A percentile compares a stretch with the other conserved stretches of the same genome.
Conservation (phyloP, 306 rosid species). For the Pterocarpus santalinus region DNA sequence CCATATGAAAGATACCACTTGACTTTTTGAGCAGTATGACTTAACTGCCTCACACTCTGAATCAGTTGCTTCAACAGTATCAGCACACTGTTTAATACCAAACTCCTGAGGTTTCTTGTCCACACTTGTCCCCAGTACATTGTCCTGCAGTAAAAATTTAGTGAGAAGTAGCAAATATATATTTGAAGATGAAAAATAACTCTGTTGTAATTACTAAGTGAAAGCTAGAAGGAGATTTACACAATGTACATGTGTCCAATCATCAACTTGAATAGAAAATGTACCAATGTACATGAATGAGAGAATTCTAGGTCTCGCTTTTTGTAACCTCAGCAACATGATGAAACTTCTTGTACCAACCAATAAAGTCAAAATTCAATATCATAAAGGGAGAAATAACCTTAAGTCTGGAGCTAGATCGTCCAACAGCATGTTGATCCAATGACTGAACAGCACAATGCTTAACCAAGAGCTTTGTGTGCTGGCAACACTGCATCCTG, state of each 20-base stretch:
- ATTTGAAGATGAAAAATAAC: background rate
- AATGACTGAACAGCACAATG: slow-evolving; percentile 66
- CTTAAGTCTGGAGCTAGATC: slow-evolving; percentile 53
- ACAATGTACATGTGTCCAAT: background rate
- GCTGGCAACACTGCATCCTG: slow-evolving; percentile 65
- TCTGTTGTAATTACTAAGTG: background rate
- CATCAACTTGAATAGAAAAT: slow-evolving; percentile 20
- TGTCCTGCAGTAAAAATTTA: slow-evolving; percentile 51
- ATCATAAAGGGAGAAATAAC: slow-evolving; percentile 50
- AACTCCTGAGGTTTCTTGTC: slow-evolving; percentile 49
- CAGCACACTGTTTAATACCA: slow-evolving; percentile 32
- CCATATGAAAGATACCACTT: slow-evolving; percentile 91
- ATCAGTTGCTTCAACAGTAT: slow-evolving; percentile 50
- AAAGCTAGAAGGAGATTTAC: slow-evolving; percentile 1
- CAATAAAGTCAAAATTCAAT: slow-evolving; percentile 34
- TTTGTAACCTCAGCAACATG: slow-evolving; percentile 27
- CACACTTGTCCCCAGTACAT: slow-evolving; percentile 40
- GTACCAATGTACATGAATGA: background rate
- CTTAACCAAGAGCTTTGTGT: slow-evolving; percentile 69
- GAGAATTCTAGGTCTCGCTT: slow-evolving; percentile 2
- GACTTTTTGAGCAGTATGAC: slow-evolving; percentile 72
- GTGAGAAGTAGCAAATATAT: slow-evolving; percentile 18
- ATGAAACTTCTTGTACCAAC: slow-evolving; percentile 25
- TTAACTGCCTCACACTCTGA: slow-evolving; percentile 54
- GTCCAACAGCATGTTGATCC: slow-evolving; percentile 45